Evolutionary conservation across 2,329 filamentous ascomycete species (phyloP), one percentile per base, ranked within the genome.

Genomic region (Aspergillus sojae): DNA sequence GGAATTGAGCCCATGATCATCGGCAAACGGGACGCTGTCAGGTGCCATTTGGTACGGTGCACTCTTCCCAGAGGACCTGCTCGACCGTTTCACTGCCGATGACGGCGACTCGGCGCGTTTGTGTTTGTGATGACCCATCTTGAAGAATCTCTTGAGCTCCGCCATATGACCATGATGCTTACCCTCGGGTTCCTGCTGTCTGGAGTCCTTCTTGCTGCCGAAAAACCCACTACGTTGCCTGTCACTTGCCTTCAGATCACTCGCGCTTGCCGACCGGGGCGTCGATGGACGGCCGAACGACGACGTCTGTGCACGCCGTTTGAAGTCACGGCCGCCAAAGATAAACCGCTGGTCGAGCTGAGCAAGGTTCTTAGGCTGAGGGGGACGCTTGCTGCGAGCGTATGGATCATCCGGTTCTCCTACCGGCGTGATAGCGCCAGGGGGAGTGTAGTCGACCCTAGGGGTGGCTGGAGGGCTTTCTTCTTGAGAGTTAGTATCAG

Each of bases 141-240:
- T 95, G 83, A 99, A 96, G 77, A 99, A 99, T n/a, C 95, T 87
- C 80, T 97, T 97, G 65, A 99, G 80, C 72, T 98, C 94, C 4
- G 91, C 90, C 91, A 98, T 98, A 5, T 95, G 97, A 26, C 91
- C 89, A 62, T 77, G 74, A 64, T 85, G 83, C 65, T 85, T 83
- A 2, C 80, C 80, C 60, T 81, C 81, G 81, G 60, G 82, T 78
- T 53, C 85, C 80, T 62, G 83, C 50, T 78, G 70, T 58, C 81
- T 77, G 28, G 82, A 78, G 34, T 89, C 84, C 66, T 86, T 85
- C 62, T 82, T 83, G 60, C 78, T 79, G 36, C 82, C 81, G 66
- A 88, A 87, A 57, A 88, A 82, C 62, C 84, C 83, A 26, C 81
- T 75, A 50, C 85, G 81, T 72, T 85, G 81, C 72, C 85, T 88